These are phyloP conservation scores for Aspergillus amoenus DNA, from an alignment of 2,329 filamentous ascomycete genomes.

Conservation along the genomic window DNA sequence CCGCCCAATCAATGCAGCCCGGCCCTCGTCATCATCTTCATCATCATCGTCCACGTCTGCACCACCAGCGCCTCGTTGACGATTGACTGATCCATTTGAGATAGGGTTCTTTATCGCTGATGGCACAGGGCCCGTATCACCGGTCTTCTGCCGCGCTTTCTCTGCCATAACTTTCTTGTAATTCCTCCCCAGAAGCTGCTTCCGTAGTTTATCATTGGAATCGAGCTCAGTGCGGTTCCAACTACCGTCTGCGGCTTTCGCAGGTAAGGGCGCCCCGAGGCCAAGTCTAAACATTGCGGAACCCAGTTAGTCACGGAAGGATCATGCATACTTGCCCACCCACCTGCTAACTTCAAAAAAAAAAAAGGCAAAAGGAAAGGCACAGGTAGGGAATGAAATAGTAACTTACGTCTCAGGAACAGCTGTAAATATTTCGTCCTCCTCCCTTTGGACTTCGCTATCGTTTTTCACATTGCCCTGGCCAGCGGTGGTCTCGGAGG, in stretches of 20 bases:
- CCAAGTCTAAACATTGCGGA: conserved; percentile 39
- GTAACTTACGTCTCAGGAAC: conserved; percentile 53
- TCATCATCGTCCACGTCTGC: conserved; percentile 25
- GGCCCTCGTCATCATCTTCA: conserved; percentile 42
- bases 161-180: conserved; percentile 42
- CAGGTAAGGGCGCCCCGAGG: conserved; percentile 48
- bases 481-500: conserved; percentile 44
- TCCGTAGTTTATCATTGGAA: conserved; percentile 46
- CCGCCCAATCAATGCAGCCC: conserved; percentile 39
- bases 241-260: conserved; percentile 40
- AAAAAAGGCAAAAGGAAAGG: too few species aligned
- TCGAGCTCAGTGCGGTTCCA: conserved; percentile 41
- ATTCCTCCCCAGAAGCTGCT: conserved; percentile 46
- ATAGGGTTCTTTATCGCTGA: neutral
- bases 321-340: neutral
- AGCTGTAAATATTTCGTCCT: conserved; percentile 54
- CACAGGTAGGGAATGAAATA: neutral
- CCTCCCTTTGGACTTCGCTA: conserved; percentile 50
- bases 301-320: neutral
- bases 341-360: too few species aligned
- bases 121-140: neutral
- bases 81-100: neutral
- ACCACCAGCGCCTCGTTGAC: neutral
- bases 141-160: conserved; percentile 38
- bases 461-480: conserved; percentile 40